Evolutionary conservation across 192 early-diverging fungal species (phyloP), one percentile per base, ranked within the genome.

Genomic region (Oehlia diaphana): DNA sequence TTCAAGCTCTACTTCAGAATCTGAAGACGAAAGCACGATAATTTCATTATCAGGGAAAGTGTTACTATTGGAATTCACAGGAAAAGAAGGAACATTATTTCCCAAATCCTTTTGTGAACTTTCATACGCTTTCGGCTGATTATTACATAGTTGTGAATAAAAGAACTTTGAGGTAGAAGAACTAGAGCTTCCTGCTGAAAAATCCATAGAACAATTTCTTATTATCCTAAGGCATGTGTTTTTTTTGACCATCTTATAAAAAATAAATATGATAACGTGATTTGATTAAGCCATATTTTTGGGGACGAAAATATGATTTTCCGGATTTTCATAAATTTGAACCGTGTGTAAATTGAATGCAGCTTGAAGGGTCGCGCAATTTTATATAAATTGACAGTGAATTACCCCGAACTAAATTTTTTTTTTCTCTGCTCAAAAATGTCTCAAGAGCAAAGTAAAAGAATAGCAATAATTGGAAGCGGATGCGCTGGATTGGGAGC

Each of bases 401-500:
- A 7, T 42, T 42, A 42, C 39, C 39, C 39, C 39, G 39, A 42
- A 42, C 7, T 42, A 42, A 4, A 37, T 42, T 42, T 42, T 42
- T 42, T 42, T 42, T 42, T 42, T 8, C 7, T 8, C 39, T 8
- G 39, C 7, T 42, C 39, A 42, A 42, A 58, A 58, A 58, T 58
- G 50, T 58, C n/a, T 66, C 64, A 71, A 42, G 49, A 74, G 19
- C 50, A 63, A 63, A 76, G 47, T 14, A 78, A 67, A 58, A 78
- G 49, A 68, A 33, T 78, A 33, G 76, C 76, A 19, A 49, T 78
- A 39, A 78, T 78, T 13, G 76, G 76, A 31, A 68, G 74, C 9
- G 83, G 83, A 13, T 39, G 79, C 8, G 62, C 83, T 68, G 90
- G 90, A 44, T 75, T 92, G 31, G 65, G 81, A 37, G 86, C 89